phyloP scores from a whole-genome alignment of 805 yeast species.

The Metschnikowia vanudenii region DNA sequence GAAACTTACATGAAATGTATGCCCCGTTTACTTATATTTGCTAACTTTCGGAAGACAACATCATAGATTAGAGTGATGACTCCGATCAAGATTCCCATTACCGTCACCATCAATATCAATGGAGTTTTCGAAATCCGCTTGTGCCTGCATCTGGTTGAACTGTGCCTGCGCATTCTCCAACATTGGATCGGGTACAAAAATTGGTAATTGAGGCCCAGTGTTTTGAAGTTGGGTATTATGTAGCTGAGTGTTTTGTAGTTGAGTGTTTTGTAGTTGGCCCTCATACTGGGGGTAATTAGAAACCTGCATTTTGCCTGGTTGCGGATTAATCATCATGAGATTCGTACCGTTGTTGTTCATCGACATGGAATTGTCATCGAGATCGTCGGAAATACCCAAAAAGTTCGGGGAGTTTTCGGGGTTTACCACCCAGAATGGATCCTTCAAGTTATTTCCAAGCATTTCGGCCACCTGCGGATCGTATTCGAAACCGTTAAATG shows the following conservation, averaged over 20 bases:
- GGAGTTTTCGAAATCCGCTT: not conserved
- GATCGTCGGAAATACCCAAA: constrained; percentile 10
- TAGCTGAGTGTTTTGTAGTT: not conserved
- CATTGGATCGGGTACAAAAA: constrained; percentile 2
- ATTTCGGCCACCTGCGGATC: constrained; percentile 32
- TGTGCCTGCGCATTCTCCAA: constrained; percentile 1
- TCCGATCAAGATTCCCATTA: not conserved
- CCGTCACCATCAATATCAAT: constrained; percentile 5
- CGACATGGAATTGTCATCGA: not conserved
- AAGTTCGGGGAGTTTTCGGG: constrained; percentile 15
- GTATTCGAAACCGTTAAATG: constrained; percentile 13
- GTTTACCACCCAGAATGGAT: constrained; percentile 53
- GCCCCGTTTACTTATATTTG: no score
- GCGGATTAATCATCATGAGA: constrained; percentile 1
- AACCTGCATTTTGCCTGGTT: constrained; percentile 1
- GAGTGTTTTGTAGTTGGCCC: not conserved
- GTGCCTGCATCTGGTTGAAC: constrained; percentile 1
- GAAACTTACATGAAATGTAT: no score
- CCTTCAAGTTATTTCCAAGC: constrained; percentile 42
- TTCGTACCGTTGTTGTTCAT: constrained; percentile 7
- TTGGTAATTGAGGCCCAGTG: not conserved
- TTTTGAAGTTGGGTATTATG: not conserved
- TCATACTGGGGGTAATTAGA: not conserved
- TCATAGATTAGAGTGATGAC: not conserved
- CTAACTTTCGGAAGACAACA: not conserved